phyloP scores from a whole-genome alignment of 2,329 filamentous ascomycete species.

The Sporothrix euskadiensis region DNA sequence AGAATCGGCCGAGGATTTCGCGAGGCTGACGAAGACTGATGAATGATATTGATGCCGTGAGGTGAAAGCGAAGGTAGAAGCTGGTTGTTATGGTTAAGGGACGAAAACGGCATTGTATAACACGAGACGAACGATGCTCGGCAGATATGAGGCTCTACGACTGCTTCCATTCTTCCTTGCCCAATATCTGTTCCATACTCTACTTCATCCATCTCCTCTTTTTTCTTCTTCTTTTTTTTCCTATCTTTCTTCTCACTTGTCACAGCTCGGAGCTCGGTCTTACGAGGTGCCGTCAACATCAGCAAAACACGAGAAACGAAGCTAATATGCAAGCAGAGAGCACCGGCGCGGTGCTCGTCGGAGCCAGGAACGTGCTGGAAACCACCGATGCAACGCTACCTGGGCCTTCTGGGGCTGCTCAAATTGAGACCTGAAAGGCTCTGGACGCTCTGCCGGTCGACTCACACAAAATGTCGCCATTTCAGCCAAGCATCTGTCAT shows the following conservation, averaged over 20 bases:
- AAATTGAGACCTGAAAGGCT: not conserved
- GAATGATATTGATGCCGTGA: not conserved
- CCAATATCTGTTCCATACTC: not conserved
- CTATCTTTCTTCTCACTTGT: no score
- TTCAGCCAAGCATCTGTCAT: not conserved
- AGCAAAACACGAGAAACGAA: not conserved
- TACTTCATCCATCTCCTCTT: not conserved
- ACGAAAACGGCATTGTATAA: not conserved
- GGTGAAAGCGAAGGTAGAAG: not conserved
- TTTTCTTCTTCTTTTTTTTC: not conserved
- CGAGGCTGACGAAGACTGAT: not conserved
- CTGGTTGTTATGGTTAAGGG: not conserved
- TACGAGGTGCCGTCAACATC: not conserved
- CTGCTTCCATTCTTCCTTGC: not conserved
- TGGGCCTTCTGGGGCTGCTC: not conserved
- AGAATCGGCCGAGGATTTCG: constrained; percentile 2
- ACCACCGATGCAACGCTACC: not conserved
- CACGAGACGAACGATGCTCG: not conserved
- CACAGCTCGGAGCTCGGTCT: not conserved
- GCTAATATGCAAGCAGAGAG: not conserved
- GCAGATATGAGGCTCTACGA: not conserved
- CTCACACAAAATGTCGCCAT: constrained; percentile 10
- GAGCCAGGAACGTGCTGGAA: not conserved
- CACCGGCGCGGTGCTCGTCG: not conserved
- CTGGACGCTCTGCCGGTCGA: not conserved